These are phyloP conservation scores for Aureobasidium zeae DNA, from an alignment of 2,329 filamentous ascomycete genomes.

Conservation along the genomic window DNA sequence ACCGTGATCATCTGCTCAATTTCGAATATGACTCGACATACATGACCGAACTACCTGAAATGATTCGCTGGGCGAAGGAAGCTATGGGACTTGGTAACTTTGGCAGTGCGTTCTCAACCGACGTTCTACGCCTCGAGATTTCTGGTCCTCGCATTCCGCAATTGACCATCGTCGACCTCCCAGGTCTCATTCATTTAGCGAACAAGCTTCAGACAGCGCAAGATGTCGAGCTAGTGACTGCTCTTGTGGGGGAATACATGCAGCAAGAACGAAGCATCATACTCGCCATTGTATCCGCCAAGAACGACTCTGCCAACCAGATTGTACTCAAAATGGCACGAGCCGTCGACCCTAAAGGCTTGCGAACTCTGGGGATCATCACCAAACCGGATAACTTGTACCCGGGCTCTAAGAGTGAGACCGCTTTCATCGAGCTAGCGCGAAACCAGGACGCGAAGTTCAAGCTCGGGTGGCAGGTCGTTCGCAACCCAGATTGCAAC, in stretches of 20 bases:
- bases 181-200: slow-evolving; percentile 31
- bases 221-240: slow-evolving; percentile 28
- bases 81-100: slow-evolving; percentile 44
- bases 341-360: slow-evolving; percentile 36
- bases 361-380: slow-evolving; percentile 48
- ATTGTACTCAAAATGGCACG: slow-evolving; percentile 43
- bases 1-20: slow-evolving; percentile 11
- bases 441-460: too few relatives aligned
- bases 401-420: too few relatives aligned
- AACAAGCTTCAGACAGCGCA: slow-evolving; percentile 26
- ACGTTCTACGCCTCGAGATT: slow-evolving; percentile 42
- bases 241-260: slow-evolving; percentile 47
- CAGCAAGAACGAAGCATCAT: slow-evolving; percentile 47
- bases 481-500: too few relatives aligned
- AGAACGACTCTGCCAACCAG: slow-evolving; percentile 47
- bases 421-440: too few relatives aligned
- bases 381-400: slow-evolving; percentile 53
- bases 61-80: slow-evolving; percentile 46
- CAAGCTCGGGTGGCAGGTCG: too few relatives aligned
- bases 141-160: slow-evolving; percentile 34
- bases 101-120: slow-evolving; percentile 36
- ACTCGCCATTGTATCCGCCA: slow-evolving; percentile 31
- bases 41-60: slow-evolving; percentile 31
- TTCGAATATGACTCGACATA: slow-evolving; percentile 22
- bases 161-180: slow-evolving; percentile 29